Evolutionary conservation across 352 stramenopile species (phyloP), one percentile per base, ranked within the genome.

Genomic region (Pythium volutum): DNA sequence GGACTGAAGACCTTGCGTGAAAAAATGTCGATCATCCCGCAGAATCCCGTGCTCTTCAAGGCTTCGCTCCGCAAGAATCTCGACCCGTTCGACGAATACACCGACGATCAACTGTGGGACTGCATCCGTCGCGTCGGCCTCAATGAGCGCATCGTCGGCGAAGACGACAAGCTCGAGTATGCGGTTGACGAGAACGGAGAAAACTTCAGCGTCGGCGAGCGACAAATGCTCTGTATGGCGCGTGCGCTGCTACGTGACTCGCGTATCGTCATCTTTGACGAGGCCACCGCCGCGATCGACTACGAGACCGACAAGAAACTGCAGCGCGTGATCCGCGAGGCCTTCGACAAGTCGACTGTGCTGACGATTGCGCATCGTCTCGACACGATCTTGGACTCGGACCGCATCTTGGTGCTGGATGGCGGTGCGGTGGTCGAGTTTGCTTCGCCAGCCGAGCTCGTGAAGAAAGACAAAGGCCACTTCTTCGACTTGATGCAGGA

Each of bases 1-100:
- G 75, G 82, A 11, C 64, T 98, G 27, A 74, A 70, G 5, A 80
- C 90, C 29, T 73, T 98, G 25, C 79, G 93, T 42, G 67, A 88
- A 29, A 83, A 76, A 4, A 60, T 98, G 45, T 91, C 89, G 1
- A 96, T 98, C 50, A 98, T 99, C 39, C 91, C 95, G 16, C 95
- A 98, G 71, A 96, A 64, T 26, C 93, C 91, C 0, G 87, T 98
- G 12, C 67, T 98, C 25, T 97, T 98, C 67, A 84, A 86, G 26
- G 93, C 81, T 4, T 88, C 89, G 23, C 42, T 99, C 22, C 76
- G 90, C 33, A 71, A 85, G 39, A 97, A 96, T 58, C 58, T 98
- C 5, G 92, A 98, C 71, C 95, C 93, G 8, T 97, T 96, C 61
- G 64, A 77, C 15, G 67, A 93, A 33, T 94, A 87, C 66, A 65